Evolutionary conservation across 2,329 filamentous ascomycete genomes (phyloP).

Genomic region (Aspergillus chevalieri): DNA sequence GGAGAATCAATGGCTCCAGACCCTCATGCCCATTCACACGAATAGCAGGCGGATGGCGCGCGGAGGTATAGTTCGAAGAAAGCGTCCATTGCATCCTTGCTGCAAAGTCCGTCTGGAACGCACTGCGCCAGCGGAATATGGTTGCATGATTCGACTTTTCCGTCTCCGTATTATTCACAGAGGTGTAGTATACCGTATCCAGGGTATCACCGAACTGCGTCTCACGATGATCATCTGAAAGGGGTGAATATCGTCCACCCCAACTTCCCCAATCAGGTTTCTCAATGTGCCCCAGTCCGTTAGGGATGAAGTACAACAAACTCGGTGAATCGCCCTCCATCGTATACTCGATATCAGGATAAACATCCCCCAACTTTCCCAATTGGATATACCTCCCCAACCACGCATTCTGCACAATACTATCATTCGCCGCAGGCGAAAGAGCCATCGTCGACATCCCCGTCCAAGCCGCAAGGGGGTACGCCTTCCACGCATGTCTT

Average conservation of each 20-base stretch:
- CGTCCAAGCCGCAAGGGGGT: slow-evolving; percentile 50
- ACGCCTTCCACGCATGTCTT: slow-evolving; percentile 53
- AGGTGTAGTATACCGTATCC: slow-evolving; percentile 19
- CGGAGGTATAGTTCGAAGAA: slow-evolving; percentile 9
- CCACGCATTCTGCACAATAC: slow-evolving; percentile 47
- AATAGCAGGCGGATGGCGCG: slow-evolving; percentile 18
- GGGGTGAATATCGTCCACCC: slow-evolving; percentile 36
- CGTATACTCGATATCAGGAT: slow-evolving; percentile 47
- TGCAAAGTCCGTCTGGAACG: slow-evolving; percentile 48
- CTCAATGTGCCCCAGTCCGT: slow-evolving; percentile 35
- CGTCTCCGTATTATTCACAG: slow-evolving; percentile 24
- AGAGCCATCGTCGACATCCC: slow-evolving; percentile 44
- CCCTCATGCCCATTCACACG: slow-evolving; percentile 11
- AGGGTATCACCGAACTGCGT: slow-evolving; percentile 12
- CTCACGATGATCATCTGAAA: neutral
- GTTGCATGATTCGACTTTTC: slow-evolving; percentile 42
- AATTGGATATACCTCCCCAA: slow-evolving; percentile 50
- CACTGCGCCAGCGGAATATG: slow-evolving; percentile 50
- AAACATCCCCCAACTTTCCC: slow-evolving; percentile 41
- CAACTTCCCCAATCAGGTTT: slow-evolving; percentile 38
- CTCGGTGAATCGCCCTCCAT: slow-evolving; percentile 47
- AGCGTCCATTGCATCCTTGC: slow-evolving; percentile 46
- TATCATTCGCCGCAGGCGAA: slow-evolving; percentile 48
- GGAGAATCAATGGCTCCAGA: neutral
- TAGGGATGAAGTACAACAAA: slow-evolving; percentile 38